These are phyloP conservation scores for Dactylis glomerata DNA, from an alignment of 176 grass and related monocot genomes.

Conservation along the genomic window DNA sequence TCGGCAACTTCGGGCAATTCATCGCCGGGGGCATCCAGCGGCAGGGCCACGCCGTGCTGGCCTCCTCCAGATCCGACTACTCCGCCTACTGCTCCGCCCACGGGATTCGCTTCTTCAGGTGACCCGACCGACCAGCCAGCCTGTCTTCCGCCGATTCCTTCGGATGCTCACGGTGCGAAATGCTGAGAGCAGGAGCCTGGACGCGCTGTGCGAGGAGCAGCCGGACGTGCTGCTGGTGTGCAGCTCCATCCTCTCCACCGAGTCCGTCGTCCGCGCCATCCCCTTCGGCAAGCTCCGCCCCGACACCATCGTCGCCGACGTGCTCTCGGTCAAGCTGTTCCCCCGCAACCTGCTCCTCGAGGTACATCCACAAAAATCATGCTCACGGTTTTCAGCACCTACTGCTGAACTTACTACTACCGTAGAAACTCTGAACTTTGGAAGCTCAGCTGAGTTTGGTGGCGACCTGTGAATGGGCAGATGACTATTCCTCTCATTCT, in stretches of 20 bases:
- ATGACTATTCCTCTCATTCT: too few relatives aligned
- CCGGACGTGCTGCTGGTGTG: constrained; percentile 63
- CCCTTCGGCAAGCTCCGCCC: constrained; percentile 52
- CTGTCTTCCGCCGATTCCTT: not conserved
- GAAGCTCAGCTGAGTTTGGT: not conserved
- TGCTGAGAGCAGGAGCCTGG: constrained; percentile 29
- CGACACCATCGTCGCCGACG: constrained; percentile 60
- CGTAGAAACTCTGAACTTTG: not conserved
- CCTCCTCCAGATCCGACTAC: constrained; percentile 65
- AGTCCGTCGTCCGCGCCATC: constrained; percentile 43
- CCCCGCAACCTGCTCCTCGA: constrained; percentile 68
- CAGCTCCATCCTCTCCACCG: constrained; percentile 71
- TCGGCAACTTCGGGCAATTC: constrained; percentile 71
- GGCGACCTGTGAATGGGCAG: not conserved
- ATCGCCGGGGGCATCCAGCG: constrained; percentile 51
- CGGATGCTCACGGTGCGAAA: not conserved
- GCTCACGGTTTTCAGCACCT: not conserved
- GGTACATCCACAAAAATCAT: constrained; percentile 11
- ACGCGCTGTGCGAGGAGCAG: constrained; percentile 55
- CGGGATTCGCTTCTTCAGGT: constrained; percentile 59
- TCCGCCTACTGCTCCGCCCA: constrained; percentile 37
- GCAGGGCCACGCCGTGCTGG: constrained; percentile 60
- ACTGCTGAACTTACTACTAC: not conserved
- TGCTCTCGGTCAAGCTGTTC: constrained; percentile 74
- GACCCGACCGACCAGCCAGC: not conserved